Conservation (phyloP, 75 land plant species). For the Pinus tabuliformis region DNA sequence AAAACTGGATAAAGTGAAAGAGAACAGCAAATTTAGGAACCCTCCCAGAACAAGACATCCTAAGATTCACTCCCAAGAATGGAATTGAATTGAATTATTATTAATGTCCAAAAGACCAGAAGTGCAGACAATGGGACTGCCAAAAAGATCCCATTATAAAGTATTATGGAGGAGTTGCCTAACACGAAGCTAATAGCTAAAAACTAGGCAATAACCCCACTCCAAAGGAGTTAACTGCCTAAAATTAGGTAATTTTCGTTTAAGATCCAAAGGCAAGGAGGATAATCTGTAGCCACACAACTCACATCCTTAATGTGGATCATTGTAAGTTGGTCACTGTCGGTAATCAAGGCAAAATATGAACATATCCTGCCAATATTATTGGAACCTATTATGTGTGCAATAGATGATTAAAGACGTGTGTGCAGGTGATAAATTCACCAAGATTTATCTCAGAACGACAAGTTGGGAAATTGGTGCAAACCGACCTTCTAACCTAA, state of each 20-base stretch:
- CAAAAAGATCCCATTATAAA: too few relatives aligned
- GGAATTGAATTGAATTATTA: too few relatives aligned
- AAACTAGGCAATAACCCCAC: too few relatives aligned
- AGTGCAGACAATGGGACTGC: too few relatives aligned
- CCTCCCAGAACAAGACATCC: neutral
- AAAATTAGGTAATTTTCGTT: neutral
- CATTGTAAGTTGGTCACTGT: neutral
- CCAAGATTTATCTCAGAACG: neutral
- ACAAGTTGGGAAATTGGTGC: neutral
- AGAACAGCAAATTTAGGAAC: neutral
- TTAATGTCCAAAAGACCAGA: too few relatives aligned
- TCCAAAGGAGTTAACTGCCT: too few relatives aligned
- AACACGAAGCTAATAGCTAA: too few relatives aligned
- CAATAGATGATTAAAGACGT: neutral
- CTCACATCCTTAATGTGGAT: neutral
- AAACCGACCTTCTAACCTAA: neutral
- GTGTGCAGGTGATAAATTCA: neutral
- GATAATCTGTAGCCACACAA: neutral
- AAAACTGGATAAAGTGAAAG: neutral
- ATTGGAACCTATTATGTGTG: neutral
- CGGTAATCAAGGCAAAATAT: constrained; percentile 1
- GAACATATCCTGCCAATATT: neutral
- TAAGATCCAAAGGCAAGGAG: neutral
- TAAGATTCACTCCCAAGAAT: neutral
- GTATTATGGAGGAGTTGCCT: too few relatives aligned